Evolutionary conservation across 2,329 filamentous ascomycete species (phyloP).

Genomic region (Kalaharituber pfeilii): DNA sequence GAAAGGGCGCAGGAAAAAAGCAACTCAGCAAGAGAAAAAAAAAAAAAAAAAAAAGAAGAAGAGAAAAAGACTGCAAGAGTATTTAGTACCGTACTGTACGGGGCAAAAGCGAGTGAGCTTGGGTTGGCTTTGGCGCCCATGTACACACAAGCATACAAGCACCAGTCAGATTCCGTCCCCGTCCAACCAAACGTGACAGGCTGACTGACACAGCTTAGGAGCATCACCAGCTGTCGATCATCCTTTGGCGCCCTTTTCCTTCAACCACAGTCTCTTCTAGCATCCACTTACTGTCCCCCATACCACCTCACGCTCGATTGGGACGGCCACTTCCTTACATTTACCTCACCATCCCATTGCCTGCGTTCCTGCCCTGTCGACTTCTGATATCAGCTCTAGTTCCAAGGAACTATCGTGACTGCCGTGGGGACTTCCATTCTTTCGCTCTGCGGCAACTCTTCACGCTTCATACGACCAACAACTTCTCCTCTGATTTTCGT

Average conservation of each 20-base stretch:
- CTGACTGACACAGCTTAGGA: neutral
- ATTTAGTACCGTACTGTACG: no score
- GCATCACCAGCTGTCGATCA: neutral
- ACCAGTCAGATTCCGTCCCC: neutral
- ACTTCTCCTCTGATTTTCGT: neutral
- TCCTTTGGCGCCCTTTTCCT: neutral
- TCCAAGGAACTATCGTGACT: neutral
- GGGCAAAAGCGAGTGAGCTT: no score
- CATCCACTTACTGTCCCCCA: neutral
- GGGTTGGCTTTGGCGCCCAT: no score
- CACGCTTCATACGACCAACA: neutral
- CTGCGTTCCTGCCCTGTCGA: neutral
- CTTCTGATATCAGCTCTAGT: neutral
- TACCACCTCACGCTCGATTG: neutral
- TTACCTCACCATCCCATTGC: neutral
- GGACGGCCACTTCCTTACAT: neutral
- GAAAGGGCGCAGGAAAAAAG: neutral
- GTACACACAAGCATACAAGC: no score
- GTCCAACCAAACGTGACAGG: neutral
- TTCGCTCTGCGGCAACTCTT: neutral
- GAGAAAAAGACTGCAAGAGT: neutral
- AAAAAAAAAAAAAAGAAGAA: neutral
- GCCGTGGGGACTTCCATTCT: neutral
- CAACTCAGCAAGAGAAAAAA: neutral
- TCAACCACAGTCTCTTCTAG: neutral